Percentiles rank a stretch among this genome's conserved stretches.
Conservation (phyloP, 73 alveolate species). For the Paramecium tetraurelia region DNA sequence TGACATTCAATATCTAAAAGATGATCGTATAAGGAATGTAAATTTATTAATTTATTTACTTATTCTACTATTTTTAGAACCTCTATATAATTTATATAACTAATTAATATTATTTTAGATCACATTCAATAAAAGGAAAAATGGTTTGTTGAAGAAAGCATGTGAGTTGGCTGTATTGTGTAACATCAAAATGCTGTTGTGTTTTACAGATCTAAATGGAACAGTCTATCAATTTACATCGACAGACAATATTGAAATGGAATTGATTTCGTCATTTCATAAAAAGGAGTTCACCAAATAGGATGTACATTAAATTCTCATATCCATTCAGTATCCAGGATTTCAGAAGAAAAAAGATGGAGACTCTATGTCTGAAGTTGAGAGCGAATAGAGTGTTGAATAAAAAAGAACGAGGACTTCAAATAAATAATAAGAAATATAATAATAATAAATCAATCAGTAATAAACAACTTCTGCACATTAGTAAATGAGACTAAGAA, state of each 20-base stretch:
- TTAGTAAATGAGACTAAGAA: neutral
- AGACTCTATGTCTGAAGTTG: neutral
- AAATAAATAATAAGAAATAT: neutral
- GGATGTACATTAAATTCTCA: neutral
- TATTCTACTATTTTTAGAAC: neutral
- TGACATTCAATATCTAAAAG: constrained; percentile 46
- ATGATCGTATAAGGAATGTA: constrained; percentile 64
- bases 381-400: neutral
- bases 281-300: neutral
- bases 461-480: neutral
- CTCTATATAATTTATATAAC: neutral
- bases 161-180: constrained; percentile 60
- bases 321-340: neutral
- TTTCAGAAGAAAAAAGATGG: neutral
- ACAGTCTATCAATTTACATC: neutral
- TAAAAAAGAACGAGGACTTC: neutral
- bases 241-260: neutral
- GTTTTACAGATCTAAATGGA: constrained; percentile 49
- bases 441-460: neutral
- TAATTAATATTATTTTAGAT: constrained; percentile 16
- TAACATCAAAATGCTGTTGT: constrained; percentile 35
- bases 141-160: constrained; percentile 57
- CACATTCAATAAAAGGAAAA: constrained; percentile 62
- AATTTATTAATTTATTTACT: neutral
- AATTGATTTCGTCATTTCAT: neutral